Conservation (phyloP, 2,329 filamentous ascomycete genomes). For the Aspergillus thermomutatus region DNA sequence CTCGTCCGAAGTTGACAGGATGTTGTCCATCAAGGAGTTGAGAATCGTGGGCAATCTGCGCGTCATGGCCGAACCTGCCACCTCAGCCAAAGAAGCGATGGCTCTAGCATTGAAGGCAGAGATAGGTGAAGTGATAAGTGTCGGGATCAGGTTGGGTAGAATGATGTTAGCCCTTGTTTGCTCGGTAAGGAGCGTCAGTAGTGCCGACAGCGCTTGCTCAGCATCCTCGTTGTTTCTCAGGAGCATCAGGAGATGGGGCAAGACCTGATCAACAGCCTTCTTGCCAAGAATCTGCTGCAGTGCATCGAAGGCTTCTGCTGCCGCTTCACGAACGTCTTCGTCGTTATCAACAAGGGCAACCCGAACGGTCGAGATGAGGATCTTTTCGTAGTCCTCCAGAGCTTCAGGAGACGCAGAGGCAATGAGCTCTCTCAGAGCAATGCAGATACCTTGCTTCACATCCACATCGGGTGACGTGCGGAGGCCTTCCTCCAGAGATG, state of each 20-base stretch:
- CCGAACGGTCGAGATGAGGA: conserved; percentile 87
- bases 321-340: conserved; percentile 86
- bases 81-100: conserved; percentile 85
- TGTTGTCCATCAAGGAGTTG: conserved; percentile 91
- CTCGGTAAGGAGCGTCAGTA: conserved; percentile 91
- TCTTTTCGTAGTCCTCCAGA: conserved; percentile 91
- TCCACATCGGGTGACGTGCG: conserved; percentile 86
- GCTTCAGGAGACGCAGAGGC: conserved; percentile 82
- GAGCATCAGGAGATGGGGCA: conserved; percentile 88
- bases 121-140: conserved; percentile 84
- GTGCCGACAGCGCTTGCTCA: conserved; percentile 85
- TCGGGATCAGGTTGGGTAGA: conserved; percentile 91
- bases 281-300: conserved; percentile 92
- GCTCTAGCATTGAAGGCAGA: conserved; percentile 93
- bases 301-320: conserved; percentile 94
- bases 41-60: conserved; percentile 84
- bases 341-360: conserved; percentile 88
- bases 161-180: conserved; percentile 93
- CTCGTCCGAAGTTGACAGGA: conserved; percentile 71
- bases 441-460: conserved; percentile 94
- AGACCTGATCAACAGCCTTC: conserved; percentile 88
- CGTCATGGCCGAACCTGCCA: conserved; percentile 87
- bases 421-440: conserved; percentile 91
- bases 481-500: conserved; percentile 87
- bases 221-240: conserved; percentile 81